phyloP scores from a whole-genome alignment of 495 filamentous ascomycete genomes.

The Talaromyces adpressus region DNA sequence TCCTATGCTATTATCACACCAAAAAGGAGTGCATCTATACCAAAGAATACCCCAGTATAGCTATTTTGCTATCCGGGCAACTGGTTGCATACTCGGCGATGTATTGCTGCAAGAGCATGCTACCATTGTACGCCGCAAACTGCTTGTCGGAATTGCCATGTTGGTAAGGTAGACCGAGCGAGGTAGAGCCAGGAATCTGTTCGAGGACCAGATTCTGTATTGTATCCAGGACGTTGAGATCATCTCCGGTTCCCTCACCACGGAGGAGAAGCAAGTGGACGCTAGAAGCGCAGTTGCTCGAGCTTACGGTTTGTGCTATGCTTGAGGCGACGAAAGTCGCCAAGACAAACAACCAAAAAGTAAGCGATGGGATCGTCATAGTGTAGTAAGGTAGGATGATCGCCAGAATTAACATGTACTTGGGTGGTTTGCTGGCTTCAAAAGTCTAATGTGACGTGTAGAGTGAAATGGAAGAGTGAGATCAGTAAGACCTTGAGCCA shows the following conservation, averaged over 20 bases:
- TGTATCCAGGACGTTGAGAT: slow-evolving; percentile 20
- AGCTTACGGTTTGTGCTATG: slow-evolving; percentile 11
- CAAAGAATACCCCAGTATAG: slow-evolving; percentile 21
- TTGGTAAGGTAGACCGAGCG: slow-evolving; percentile 19
- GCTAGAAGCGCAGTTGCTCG: slow-evolving; percentile 17
- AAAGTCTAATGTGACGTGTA: no score
- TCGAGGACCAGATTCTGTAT: slow-evolving; percentile 19
- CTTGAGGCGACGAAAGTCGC: background rate
- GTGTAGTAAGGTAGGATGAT: no score
- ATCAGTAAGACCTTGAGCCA: no score
- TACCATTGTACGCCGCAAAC: slow-evolving; percentile 13
- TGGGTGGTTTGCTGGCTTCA: no score
- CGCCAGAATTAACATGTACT: no score
- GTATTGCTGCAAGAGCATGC: slow-evolving; percentile 20
- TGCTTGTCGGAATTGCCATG: slow-evolving; percentile 14
- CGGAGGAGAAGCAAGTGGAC: slow-evolving; percentile 22
- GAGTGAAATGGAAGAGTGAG: no score
- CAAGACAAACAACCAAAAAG: background rate
- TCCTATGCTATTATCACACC: background rate
- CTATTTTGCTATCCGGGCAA: slow-evolving; percentile 19
- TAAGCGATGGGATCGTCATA: background rate
- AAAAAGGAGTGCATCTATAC: background rate
- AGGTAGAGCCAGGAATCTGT: slow-evolving; percentile 20
- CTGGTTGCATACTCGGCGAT: slow-evolving; percentile 16
- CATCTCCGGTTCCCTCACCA: slow-evolving; percentile 21